Conservation (phyloP, 1,284 basidiomycete species). For the Ceratobasidium sp. region DNA sequence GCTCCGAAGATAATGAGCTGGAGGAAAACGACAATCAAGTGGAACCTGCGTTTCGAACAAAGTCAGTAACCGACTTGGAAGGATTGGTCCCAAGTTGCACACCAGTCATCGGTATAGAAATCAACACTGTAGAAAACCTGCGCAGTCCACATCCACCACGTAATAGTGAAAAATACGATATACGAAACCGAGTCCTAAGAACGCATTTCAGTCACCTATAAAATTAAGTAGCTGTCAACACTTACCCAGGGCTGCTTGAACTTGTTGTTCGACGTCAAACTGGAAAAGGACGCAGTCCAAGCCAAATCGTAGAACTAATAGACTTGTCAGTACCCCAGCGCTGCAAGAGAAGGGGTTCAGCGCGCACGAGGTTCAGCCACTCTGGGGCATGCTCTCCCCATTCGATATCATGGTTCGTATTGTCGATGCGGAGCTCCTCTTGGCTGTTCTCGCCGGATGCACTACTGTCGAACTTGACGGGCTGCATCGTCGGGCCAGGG, state of each 20-base stretch:
- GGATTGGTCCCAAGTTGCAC: background rate
- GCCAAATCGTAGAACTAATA: slow-evolving; percentile 40
- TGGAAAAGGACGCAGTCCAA: slow-evolving; percentile 34
- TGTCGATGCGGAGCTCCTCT: background rate
- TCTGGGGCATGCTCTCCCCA: slow-evolving; percentile 42
- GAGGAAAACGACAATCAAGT: slow-evolving; percentile 25
- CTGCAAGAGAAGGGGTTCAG: background rate
- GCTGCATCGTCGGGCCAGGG: background rate
- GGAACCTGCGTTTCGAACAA: slow-evolving; percentile 8
- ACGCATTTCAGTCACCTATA: background rate
- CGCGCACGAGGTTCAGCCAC: slow-evolving; percentile 35
- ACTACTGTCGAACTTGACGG: slow-evolving; percentile 4
- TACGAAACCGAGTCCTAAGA: slow-evolving; percentile 39
- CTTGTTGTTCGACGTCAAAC: slow-evolving; percentile 42
- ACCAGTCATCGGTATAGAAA: slow-evolving; percentile 42
- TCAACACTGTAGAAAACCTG: slow-evolving; percentile 42
- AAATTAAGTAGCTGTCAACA: background rate
- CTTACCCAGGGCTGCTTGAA: slow-evolving; percentile 38
- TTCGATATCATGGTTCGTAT: slow-evolving; percentile 23
- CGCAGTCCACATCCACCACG: slow-evolving; percentile 38
- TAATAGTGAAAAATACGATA: slow-evolving; percentile 34
- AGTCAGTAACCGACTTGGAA: background rate
- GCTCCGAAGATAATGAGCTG: slow-evolving; percentile 37
- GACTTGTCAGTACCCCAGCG: background rate
- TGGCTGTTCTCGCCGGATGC: background rate